Percentiles rank a stretch among this genome's conserved stretches.
phyloP scores from a whole-genome alignment of 2,329 filamentous ascomycete species.

The Aureobasidium sp. region DNA sequence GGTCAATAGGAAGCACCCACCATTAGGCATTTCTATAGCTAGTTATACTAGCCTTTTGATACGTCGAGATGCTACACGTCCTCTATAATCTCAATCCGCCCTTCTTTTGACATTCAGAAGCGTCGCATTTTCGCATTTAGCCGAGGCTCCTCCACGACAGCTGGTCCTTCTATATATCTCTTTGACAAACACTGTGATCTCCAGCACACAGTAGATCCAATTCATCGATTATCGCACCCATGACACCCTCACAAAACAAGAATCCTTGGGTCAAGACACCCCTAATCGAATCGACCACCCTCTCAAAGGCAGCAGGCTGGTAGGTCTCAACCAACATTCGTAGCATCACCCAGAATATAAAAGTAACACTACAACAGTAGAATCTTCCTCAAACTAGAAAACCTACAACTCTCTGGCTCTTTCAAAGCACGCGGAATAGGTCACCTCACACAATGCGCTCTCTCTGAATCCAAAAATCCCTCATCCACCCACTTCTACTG shows the following conservation, averaged over 20 bases:
- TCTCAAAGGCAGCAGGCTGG: conserved; percentile 67
- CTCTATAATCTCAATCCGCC: background rate
- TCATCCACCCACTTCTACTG: conserved; percentile 62
- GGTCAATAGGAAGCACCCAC: no score
- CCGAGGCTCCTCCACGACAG: background rate
- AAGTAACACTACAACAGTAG: conserved; percentile 39
- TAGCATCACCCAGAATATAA: no score
- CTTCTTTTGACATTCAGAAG: background rate
- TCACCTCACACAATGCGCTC: conserved; percentile 53
- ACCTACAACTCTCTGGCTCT: conserved; percentile 73
- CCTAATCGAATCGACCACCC: conserved; percentile 54
- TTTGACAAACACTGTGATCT: background rate
- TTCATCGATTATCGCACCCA: background rate
- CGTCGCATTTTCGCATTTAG: background rate
- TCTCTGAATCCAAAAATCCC: conserved; percentile 28
- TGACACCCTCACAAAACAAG: conserved; percentile 3
- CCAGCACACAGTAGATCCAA: background rate
- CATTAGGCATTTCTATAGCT: no score
- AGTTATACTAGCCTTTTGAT: no score
- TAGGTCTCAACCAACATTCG: conserved; percentile 30
- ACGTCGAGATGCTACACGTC: background rate
- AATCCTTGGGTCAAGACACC: conserved; percentile 64
- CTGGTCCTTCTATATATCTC: background rate
- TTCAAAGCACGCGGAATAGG: conserved; percentile 72
- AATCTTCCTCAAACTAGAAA: conserved; percentile 79